A percentile compares a stretch with the other conserved stretches of the same genome.
phyloP scores from a whole-genome alignment of 768 basidiomycete genomes.

The Kwoniella sp. region DNA sequence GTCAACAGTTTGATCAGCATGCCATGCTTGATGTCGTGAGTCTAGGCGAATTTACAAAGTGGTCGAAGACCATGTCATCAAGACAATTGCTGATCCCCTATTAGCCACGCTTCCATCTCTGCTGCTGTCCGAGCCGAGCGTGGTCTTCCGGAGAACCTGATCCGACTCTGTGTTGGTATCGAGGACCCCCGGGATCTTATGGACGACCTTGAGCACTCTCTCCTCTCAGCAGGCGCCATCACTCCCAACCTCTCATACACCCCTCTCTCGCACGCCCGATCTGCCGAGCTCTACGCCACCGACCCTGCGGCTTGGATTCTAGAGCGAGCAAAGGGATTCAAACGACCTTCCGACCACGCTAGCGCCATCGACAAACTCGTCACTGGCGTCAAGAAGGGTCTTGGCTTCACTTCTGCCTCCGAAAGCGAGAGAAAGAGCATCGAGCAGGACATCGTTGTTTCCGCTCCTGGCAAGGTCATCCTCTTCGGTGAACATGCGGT shows the following conservation, averaged over 20 bases:
- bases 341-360: conserved; percentile 31
- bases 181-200: conserved; percentile 91
- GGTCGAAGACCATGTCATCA: not conserved
- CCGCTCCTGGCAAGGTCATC: conserved; percentile 96
- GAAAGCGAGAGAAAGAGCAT: conserved; percentile 26
- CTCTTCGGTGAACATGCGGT: conserved; percentile 98
- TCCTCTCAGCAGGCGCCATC: conserved; percentile 89
- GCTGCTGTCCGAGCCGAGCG: conserved; percentile 92
- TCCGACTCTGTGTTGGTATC: conserved; percentile 96
- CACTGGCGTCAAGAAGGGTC: conserved; percentile 36
- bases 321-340: conserved; percentile 50
- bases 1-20: conserved; percentile 98
- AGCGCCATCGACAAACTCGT: conserved; percentile 39
- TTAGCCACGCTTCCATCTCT: conserved; percentile 94
- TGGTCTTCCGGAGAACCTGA: conserved; percentile 96
- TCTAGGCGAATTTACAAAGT: conserved; percentile 37
- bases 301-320: conserved; percentile 48
- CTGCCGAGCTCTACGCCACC: conserved; percentile 39
- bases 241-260: conserved; percentile 47
- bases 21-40: conserved; percentile 99
- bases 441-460: conserved; percentile 64
- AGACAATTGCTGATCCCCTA: not conserved
- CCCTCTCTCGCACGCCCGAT: conserved; percentile 20
- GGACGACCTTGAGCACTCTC: conserved; percentile 90
- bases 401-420: conserved; percentile 30